Percentiles rank a stretch among this genome's conserved stretches.
phyloP scores from a whole-genome alignment of 441 rosid species.

The Erysimum cheiri region DNA sequence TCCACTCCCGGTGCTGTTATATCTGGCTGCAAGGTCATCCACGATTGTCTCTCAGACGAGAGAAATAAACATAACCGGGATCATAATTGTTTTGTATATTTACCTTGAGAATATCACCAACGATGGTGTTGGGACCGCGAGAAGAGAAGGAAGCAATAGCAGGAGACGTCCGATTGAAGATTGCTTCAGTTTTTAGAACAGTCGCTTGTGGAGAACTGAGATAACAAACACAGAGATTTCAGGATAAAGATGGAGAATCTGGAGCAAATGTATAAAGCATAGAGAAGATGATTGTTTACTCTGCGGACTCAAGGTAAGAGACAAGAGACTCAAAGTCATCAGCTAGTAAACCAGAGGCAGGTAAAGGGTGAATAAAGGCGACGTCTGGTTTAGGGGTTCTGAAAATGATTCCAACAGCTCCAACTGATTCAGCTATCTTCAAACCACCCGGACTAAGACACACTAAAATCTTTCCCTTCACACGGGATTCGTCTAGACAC shows the following conservation, averaged over 20 bases:
- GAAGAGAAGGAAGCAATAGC: conserved; percentile 32
- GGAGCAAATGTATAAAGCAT: not conserved
- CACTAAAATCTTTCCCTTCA: conserved; percentile 31
- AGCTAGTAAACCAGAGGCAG: conserved; percentile 35
- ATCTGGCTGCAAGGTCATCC: conserved; percentile 52
- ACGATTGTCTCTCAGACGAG: conserved; percentile 1
- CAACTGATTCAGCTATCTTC: not conserved
- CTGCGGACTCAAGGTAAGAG: conserved; percentile 29
- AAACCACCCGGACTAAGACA: not conserved
- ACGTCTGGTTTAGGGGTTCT: not conserved
- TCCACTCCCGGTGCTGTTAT: conserved; percentile 54
- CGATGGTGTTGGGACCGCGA: conserved; percentile 37
- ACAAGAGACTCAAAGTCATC: conserved; percentile 29
- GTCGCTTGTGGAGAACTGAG: conserved; percentile 43
- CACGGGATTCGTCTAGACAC: conserved; percentile 32
- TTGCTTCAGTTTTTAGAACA: conserved; percentile 37
- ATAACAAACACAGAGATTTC: not conserved
- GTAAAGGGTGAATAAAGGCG: conserved; percentile 27
- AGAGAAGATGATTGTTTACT: conserved; percentile 26
- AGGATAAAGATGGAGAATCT: conserved; percentile 1
- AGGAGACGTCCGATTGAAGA: conserved; percentile 24
- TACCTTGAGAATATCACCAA: conserved; percentile 35
- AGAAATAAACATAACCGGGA: not conserved
- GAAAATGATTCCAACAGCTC: conserved; percentile 42
- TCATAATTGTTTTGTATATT: not conserved